These are phyloP conservation scores for Verticillium isaacii DNA, from an alignment of 2,329 filamentous ascomycete species.

Conservation along the genomic window DNA sequence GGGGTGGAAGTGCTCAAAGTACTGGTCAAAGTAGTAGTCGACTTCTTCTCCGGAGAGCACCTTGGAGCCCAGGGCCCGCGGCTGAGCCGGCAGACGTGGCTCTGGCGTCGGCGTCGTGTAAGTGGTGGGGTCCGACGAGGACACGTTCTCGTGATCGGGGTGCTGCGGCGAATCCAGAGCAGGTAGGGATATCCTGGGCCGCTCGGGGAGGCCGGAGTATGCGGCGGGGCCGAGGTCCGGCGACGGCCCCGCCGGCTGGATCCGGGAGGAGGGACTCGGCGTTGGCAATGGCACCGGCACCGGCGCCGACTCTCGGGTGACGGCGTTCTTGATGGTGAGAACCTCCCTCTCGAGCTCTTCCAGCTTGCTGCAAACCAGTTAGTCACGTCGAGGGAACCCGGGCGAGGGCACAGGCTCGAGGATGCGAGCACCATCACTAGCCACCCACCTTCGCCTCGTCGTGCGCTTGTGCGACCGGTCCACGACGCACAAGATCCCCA, in stretches of 20 bases:
- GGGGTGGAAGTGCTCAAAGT: conserved; percentile 46
- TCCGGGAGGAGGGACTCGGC: conserved; percentile 2
- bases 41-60: conserved; percentile 48
- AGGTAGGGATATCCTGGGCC: conserved; percentile 9
- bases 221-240: conserved; percentile 20
- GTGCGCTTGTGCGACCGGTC: conserved; percentile 43
- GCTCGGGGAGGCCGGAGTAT: conserved; percentile 17
- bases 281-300: conserved; percentile 2
- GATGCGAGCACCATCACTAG: no score
- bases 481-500: conserved; percentile 37
- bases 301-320: conserved; percentile 21
- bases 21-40: conserved; percentile 52
- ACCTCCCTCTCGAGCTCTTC: conserved; percentile 28
- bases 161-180: conserved; percentile 8
- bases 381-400: no score
- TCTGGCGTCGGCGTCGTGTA: conserved; percentile 22
- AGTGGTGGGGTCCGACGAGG: conserved; percentile 20
- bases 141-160: conserved; percentile 8
- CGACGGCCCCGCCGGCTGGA: conserved; percentile 13
- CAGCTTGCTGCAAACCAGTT: conserved; percentile 36
- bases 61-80: conserved; percentile 40
- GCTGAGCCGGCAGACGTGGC: conserved; percentile 23
- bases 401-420: no score
- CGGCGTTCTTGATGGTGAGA: conserved; percentile 21
- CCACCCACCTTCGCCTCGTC: conserved; percentile 36